Base-by-base conservation (phyloP, 1,284 basidiomycete genomes). In the Ganoderma meredithae region DNA sequence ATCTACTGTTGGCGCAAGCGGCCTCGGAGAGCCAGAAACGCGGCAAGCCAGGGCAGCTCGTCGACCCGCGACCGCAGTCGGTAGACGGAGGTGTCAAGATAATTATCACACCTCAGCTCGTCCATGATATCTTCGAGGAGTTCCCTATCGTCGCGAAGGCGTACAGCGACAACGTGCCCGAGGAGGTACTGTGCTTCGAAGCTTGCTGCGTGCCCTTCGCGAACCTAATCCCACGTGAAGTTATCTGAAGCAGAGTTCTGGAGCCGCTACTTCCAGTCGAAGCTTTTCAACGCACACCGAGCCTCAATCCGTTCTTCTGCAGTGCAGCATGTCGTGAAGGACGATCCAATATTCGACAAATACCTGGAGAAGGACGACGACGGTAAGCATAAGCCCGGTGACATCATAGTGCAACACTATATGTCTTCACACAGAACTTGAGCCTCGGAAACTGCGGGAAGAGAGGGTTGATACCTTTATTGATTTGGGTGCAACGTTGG, bases 91-190 rank as follows among this genome's bases (percentile, higher is more conserved):
- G 95, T 78, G 89, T 96, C 77, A 95, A 92, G 78, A 96, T 99
- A 71, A 90, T 92, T 73, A 92, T 99, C 69, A 97, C 96, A 1
- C 95, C 95, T 8, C 95, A 97, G 79, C 85, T 98, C 47, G 94
- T 97, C 49, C 90, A 94, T 73, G 97, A 99, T 76, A 96, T 99
- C 60, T 99, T 99, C 76, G 96, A 98, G 74, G 97, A 98, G 83
- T 99, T 97, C 77, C 97, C 98, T 1, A 92, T 98, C 41, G 95
- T 99, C 8, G 90, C 92, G 60, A 93, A 90, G 76, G 97, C 96
- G 0, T 98, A 97, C 77, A 91, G 85, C 68, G 96, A 98, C 76
- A 96, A 97, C 73, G 97, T 99, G 0, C 97, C 97, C 1, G 85
- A 81, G 67, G 92, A 94, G 82, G 95, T 93, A 80, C 43, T 27